Base-by-base conservation (phyloP, 768 basidiomycete species). In the Sarcomyxa edulis region DNA sequence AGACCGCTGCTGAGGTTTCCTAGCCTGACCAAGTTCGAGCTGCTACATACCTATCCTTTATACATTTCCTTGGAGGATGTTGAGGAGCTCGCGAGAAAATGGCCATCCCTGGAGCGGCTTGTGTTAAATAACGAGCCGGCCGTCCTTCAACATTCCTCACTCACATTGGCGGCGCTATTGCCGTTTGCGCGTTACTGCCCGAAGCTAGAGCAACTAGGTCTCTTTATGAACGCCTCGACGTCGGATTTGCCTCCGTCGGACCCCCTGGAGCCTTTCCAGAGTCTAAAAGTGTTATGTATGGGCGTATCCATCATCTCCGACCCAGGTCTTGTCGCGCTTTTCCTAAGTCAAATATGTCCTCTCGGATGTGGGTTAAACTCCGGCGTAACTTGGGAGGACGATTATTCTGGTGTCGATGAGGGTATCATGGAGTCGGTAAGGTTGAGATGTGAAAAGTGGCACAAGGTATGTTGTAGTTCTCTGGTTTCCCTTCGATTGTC, bases 301-400 rank as follows among this genome's bases (percentile, higher is more conserved):
- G 79, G 78, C 0, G 65, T 74, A 0, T 79, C 77, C 12, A 54
- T 56, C 35, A 65, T 76, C 19, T 32, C 49, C 2, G 65, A 74
- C 10, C 53, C 65, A 4, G 66, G 60, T 4, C 47, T 66, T 0
- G 68, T 72, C 21, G 68, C 78, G 12, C 60, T 74, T 8, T 79
- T 74, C 47, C 61, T 83, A 39, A 72, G 72, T 46, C 67, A 66
- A 14, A 47, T 83, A 3, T 67, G 70, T 25, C 74, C 77, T 1
- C 47, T 63, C 2, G 50, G 52, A 3, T 76, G 70, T 48, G 34
- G n/a, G n/a, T n/a, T n/a, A n/a, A n/a, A n/a, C n/a, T n/a, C n/a
- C n/a, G n/a, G n/a, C n/a, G n/a, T n/a, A n/a, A n/a, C n/a, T n/a
- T n/a, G n/a, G n/a, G n/a, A n/a, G n/a, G n/a, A n/a, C n/a, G n/a